phyloP scores from a whole-genome alignment of 2,329 filamentous ascomycete species.

The Penicillium sp. region DNA sequence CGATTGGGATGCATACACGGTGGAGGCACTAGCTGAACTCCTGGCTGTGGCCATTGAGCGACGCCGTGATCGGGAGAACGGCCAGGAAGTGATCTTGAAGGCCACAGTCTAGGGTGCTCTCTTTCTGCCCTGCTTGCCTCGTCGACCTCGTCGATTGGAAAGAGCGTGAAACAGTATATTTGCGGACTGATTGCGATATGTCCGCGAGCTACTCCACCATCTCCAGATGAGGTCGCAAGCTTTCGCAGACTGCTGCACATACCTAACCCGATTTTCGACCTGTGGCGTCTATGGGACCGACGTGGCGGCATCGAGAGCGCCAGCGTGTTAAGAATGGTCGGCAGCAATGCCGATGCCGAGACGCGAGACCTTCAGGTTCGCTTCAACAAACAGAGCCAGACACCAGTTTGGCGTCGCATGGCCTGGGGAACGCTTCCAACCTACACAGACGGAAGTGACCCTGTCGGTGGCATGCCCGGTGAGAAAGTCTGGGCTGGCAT shows the following conservation, averaged over 20 bases:
- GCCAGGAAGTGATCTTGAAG: conserved; percentile 70
- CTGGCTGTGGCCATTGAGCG: conserved; percentile 68
- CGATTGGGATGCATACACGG: conserved; percentile 72
- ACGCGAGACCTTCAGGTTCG: conserved; percentile 42
- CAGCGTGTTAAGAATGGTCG: conserved; percentile 70
- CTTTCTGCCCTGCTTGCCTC: conserved; percentile 68
- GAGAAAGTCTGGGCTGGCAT: conserved; percentile 67
- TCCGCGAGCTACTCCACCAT: conserved; percentile 62
- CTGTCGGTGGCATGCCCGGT: conserved; percentile 63
- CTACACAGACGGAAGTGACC: conserved; percentile 46
- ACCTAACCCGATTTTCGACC: conserved; percentile 63
- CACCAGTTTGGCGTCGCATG: conserved; percentile 77
- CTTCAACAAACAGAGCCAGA: conserved; percentile 73
- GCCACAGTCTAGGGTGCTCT: conserved; percentile 85
- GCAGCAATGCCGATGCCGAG: conserved; percentile 37
- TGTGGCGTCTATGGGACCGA: conserved; percentile 72
- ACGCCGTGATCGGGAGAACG: conserved; percentile 59
- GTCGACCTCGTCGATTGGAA: conserved; percentile 49
- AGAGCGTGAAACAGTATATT: conserved; percentile 58
- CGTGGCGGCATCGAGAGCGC: conserved; percentile 70
- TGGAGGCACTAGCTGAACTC: conserved; percentile 68
- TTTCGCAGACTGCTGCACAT: conserved; percentile 60
- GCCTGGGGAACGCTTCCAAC: conserved; percentile 64
- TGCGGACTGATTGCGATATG: conserved; percentile 75
- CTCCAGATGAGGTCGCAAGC: conserved; percentile 47